Conservation (phyloP, 257 asterid species). For the Oldenlandia corymbosa region DNA sequence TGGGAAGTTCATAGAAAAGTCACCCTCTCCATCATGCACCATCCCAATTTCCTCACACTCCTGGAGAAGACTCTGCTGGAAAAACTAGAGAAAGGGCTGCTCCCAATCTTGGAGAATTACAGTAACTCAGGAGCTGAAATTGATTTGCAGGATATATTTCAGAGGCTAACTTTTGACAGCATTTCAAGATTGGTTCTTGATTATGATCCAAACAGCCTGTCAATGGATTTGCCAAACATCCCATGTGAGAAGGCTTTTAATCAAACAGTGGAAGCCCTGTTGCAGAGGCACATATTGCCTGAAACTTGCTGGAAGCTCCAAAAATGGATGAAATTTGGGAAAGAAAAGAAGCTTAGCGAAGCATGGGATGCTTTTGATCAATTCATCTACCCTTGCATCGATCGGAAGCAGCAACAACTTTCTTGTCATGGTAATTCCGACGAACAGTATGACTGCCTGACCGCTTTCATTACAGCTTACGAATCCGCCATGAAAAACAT, state of each 20-base stretch:
- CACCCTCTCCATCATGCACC: slow-evolving; percentile 32
- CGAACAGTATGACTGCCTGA: slow-evolving; percentile 4
- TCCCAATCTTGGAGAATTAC: slow-evolving; percentile 39
- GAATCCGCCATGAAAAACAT: not conserved
- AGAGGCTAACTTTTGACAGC: slow-evolving; percentile 46
- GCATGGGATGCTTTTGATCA: slow-evolving; percentile 10
- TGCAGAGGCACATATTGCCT: slow-evolving; percentile 6
- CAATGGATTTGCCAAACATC: slow-evolving; percentile 1
- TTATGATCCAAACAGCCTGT: slow-evolving; percentile 24
- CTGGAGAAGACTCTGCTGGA: slow-evolving; percentile 15
- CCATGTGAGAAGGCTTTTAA: slow-evolving; percentile 3
- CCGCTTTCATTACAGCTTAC: slow-evolving; percentile 17
- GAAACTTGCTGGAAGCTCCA: slow-evolving; percentile 11
- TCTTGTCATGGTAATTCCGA: not conserved
- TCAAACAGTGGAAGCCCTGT: not conserved
- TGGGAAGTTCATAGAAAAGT: slow-evolving; percentile 43
- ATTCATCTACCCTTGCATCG: not conserved
- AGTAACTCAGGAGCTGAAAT: not conserved
- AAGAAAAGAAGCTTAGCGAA: slow-evolving; percentile 7
- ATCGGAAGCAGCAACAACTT: not conserved
- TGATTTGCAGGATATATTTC: slow-evolving; percentile 39
- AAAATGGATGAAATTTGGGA: slow-evolving; percentile 6
- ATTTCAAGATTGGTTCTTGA: slow-evolving; percentile 41
- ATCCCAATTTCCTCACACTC: slow-evolving; percentile 20
- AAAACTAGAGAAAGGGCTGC: slow-evolving; percentile 23